A percentile compares a stretch with the other conserved stretches of the same genome.
phyloP scores from a whole-genome alignment of 805 yeast species.

The Cyberlindnera japonica region DNA sequence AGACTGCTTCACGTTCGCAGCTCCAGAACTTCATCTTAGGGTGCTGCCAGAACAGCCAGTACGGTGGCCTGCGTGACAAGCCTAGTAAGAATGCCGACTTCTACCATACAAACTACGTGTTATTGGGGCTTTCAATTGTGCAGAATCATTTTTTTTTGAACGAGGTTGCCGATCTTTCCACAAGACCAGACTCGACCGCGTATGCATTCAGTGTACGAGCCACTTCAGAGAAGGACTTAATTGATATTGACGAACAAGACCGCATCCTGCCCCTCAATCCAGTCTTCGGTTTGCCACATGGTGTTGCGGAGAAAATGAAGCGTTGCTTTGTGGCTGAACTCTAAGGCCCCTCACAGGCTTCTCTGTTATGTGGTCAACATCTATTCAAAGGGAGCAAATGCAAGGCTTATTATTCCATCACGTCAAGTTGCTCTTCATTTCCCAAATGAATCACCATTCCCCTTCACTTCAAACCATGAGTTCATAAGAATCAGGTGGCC shows the following conservation, averaged over 20 bases:
- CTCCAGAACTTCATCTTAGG: constrained; percentile 62
- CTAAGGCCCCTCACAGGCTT: too few species aligned
- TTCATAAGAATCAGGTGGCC: too few species aligned
- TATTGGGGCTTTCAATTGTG: constrained; percentile 57
- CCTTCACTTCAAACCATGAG: too few species aligned
- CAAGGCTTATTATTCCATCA: too few species aligned
- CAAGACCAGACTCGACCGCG: constrained; percentile 6
- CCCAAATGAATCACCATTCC: too few species aligned
- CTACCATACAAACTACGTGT: constrained; percentile 85
- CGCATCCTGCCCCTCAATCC: constrained; percentile 44
- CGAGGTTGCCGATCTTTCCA: constrained; percentile 3
- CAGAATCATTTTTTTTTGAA: constrained; percentile 19
- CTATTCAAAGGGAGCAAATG: too few species aligned
- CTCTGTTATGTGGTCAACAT: too few species aligned
- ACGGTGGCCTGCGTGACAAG: constrained; percentile 84
- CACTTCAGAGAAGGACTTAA: constrained; percentile 6
- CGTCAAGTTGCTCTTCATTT: too few species aligned
- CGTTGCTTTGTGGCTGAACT: constrained; percentile 8
- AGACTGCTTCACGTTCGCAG: constrained; percentile 49
- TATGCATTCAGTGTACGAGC: constrained; percentile 14
- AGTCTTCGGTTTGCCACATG: constrained; percentile 53
- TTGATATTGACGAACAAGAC: constrained; percentile 21
- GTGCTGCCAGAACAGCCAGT: constrained; percentile 61
- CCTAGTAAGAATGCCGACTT: constrained; percentile 80
- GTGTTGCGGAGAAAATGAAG: constrained; percentile 31